Percentiles rank a stretch among this genome's conserved stretches.
These are phyloP conservation scores for Solanum medicagineum DNA, from an alignment of 257 asterid species.

Conservation along the genomic window DNA sequence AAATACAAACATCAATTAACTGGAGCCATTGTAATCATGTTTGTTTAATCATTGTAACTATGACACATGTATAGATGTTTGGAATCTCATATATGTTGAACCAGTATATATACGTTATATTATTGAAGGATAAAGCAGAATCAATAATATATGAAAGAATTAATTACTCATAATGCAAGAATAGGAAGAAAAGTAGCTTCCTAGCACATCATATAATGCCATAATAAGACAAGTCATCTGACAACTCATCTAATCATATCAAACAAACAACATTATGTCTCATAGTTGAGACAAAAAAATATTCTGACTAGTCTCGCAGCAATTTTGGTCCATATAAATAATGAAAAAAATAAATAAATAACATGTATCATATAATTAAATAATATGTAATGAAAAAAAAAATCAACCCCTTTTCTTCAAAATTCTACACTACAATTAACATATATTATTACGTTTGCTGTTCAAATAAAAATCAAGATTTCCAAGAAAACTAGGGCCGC, in stretches of 20 bases:
- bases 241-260: background rate
- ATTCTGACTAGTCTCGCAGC: background rate
- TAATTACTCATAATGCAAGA: background rate
- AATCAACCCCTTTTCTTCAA: background rate
- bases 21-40: background rate
- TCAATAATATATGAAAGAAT: background rate
- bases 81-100: background rate
- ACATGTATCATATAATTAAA: background rate
- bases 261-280: background rate
- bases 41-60: background rate
- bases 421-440: background rate
- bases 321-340: background rate
- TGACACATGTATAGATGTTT: background rate
- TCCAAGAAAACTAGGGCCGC: background rate
- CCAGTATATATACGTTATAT: background rate
- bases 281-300: background rate
- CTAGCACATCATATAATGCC: background rate
- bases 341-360: background rate
- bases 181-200: background rate
- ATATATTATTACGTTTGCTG: background rate
- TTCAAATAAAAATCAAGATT: background rate
- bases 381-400: background rate
- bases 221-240: background rate
- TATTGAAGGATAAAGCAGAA: background rate
- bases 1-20: background rate